phyloP scores from a whole-genome alignment of 495 filamentous ascomycete species.

The Aspergillus mulundensis region DNA sequence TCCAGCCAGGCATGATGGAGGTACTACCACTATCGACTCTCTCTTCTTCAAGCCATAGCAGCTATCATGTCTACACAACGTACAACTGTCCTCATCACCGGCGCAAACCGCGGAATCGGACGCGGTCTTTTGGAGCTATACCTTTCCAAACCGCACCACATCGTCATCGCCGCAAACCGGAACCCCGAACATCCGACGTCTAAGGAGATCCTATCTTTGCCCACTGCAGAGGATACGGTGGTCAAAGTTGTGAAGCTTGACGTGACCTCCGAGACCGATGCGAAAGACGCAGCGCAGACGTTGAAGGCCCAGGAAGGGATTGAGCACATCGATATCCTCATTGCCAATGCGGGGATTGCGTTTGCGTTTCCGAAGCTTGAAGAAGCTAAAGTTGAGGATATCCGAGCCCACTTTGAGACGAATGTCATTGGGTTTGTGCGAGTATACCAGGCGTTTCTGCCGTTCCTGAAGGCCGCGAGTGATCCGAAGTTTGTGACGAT shows the following conservation, averaged over 20 bases:
- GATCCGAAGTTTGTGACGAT: constrained; percentile 36
- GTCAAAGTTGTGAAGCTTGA: constrained; percentile 44
- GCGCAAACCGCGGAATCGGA: constrained; percentile 7
- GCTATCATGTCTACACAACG: background rate
- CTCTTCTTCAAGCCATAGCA: no score
- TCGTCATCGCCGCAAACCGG: constrained; percentile 47
- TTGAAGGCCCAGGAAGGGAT: constrained; percentile 28
- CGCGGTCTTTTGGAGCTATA: constrained; percentile 3
- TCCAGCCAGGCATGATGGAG: no score
- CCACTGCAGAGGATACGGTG: constrained; percentile 27
- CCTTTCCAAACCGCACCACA: constrained; percentile 15
- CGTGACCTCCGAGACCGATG: constrained; percentile 16
- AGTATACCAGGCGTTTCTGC: constrained; percentile 11
- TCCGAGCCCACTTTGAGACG: constrained; percentile 17
- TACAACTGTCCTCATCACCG: constrained; percentile 9
- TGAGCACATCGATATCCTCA: constrained; percentile 42
- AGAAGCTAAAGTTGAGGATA: constrained; percentile 21
- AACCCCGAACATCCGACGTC: constrained; percentile 21
- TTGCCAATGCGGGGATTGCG: constrained; percentile 47
- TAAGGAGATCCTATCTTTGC: constrained; percentile 22
- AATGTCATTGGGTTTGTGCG: constrained; percentile 12
- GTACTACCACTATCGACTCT: no score
- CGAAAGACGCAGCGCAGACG: constrained; percentile 20
- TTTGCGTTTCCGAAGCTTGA: constrained; percentile 14
- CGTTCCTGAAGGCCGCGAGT: constrained; percentile 27